Base-by-base conservation (phyloP, 495 filamentous ascomycete species). In the Hypoxylon fuscum region DNA sequence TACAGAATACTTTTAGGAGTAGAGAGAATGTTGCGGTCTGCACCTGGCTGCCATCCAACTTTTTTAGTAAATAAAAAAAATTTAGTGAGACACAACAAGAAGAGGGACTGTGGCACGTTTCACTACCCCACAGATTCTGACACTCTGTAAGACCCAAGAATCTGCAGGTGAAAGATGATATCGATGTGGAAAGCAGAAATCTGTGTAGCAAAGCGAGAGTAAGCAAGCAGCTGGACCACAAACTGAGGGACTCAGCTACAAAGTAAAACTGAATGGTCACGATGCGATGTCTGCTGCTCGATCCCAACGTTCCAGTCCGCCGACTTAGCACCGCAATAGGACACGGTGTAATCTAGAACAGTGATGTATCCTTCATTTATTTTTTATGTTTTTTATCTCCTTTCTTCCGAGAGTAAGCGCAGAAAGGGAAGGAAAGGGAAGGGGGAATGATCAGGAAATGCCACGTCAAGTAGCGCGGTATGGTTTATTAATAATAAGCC, bases 41-140 rank as follows among this genome's bases (percentile, higher is more conserved):
- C 50, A 34, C 52, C 15, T 41, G 42, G 49, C 29, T 15, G 22
- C 45, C 35, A 38, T 44, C 45, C 52, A 59, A 41, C 55, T 40
- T 46, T 62, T 48, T 47, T 42, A 34, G n/a, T n/a, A n/a, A n/a
- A n/a, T n/a, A n/a, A n/a, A n/a, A n/a, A n/a, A n/a, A n/a, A n/a
- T n/a, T 31, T 18, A 50, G 20, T 44, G 50, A 60, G 46, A 52
- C 38, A 32, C 47, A 38, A 55, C n/a, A 40, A 55, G 25, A 34
- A 31, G 18, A 50, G 44, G 53, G 48, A 25, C 57, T 41, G 63
- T 66, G 63, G 15, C 45, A 66, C 63, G 63, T 66, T 66, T 45
- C 63, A 66, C 63, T 31, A 54, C 63, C 53, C 63, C 63, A 62
- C 63, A 56, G 63, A 66, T 53, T 66, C 63, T 66, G 63, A 66